A percentile compares a stretch with the other conserved stretches of the same genome.
phyloP scores from a whole-genome alignment of 176 grass and related monocot genomes.

The Neostapfia colusana region DNA sequence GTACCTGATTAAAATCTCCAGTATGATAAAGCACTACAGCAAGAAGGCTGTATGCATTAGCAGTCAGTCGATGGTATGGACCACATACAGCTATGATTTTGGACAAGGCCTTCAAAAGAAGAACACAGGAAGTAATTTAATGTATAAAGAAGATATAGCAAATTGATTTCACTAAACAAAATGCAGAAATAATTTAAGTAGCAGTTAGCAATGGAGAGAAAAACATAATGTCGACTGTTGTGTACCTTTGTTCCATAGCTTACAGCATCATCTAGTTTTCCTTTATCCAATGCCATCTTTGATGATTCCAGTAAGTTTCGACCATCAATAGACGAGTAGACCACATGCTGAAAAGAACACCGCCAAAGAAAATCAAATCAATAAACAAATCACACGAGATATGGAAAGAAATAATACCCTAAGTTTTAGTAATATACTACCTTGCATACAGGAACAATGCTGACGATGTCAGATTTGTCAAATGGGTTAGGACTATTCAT shows the following conservation, averaged over 20 bases:
- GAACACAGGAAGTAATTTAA: conserved; percentile 24
- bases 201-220: conserved; percentile 9
- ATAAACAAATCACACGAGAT: background rate
- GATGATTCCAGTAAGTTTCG: conserved; percentile 95
- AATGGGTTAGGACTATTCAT: conserved; percentile 90
- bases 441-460: conserved; percentile 94
- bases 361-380: conserved; percentile 15
- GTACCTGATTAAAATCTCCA: conserved; percentile 98
- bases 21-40: conserved; percentile 99
- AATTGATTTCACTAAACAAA: background rate
- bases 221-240: background rate
- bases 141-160: conserved; percentile 16
- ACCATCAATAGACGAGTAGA: conserved; percentile 82
- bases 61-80: conserved; percentile 89
- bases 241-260: conserved; percentile 85
- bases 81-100: conserved; percentile 96
- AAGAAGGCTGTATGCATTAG: conserved; percentile 97
- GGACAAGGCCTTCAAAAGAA: conserved; percentile 72
- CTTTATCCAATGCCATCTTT: conserved; percentile 97
- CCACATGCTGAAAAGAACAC: conserved; percentile 66
- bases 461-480: conserved; percentile 90
- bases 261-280: conserved; percentile 94
- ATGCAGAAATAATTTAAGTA: conserved; percentile 13
- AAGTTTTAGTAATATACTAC: conserved; percentile 50
- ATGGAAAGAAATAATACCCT: background rate